Conservation (phyloP, 768 basidiomycete genomes). For the Zangia roseola region DNA sequence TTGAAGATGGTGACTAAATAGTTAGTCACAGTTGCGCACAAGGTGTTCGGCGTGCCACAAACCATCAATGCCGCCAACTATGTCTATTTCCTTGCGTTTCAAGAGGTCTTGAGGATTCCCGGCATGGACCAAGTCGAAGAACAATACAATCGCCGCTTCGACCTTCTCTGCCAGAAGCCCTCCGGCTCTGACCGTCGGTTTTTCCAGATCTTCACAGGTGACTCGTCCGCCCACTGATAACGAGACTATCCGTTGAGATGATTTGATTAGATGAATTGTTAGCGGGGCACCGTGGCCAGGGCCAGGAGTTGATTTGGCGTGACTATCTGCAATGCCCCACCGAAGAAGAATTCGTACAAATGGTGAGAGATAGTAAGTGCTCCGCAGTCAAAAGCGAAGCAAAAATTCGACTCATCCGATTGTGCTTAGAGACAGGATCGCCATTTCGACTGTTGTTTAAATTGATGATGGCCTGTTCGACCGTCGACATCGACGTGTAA, state of each 20-base stretch:
- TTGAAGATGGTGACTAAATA: neutral
- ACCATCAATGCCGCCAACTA: slow-evolving; percentile 98
- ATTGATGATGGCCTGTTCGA: slow-evolving; percentile 89
- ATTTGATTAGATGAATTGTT: slow-evolving; percentile 59
- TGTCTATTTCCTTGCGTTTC: slow-evolving; percentile 91
- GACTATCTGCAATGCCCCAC: slow-evolving; percentile 88
- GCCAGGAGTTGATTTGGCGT: slow-evolving; percentile 89
- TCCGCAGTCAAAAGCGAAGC: neutral
- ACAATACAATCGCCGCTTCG: slow-evolving; percentile 39
- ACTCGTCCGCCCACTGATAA: slow-evolving; percentile 3
- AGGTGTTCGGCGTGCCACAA: slow-evolving; percentile 94
- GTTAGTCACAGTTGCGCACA: slow-evolving; percentile 71
- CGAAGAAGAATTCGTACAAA: slow-evolving; percentile 90
- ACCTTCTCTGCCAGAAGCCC: slow-evolving; percentile 1
- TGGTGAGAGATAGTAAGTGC: slow-evolving; percentile 90
- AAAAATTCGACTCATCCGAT: neutral
- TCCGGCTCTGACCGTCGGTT: slow-evolving; percentile 43
- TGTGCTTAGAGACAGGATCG: slow-evolving; percentile 82
- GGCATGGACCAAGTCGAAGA: slow-evolving; percentile 4
- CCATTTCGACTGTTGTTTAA: slow-evolving; percentile 88
- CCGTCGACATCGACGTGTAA: slow-evolving; percentile 56
- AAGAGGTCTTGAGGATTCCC: slow-evolving; percentile 61
- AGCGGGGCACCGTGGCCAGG: slow-evolving; percentile 87
- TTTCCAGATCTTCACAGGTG: slow-evolving; percentile 74
- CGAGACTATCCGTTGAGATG: neutral